A percentile compares a stretch with the other conserved stretches of the same genome.
Evolutionary conservation across 1,139 yeast genomes (phyloP).

Genomic region (Cylindricascospora bacillispora): DNA sequence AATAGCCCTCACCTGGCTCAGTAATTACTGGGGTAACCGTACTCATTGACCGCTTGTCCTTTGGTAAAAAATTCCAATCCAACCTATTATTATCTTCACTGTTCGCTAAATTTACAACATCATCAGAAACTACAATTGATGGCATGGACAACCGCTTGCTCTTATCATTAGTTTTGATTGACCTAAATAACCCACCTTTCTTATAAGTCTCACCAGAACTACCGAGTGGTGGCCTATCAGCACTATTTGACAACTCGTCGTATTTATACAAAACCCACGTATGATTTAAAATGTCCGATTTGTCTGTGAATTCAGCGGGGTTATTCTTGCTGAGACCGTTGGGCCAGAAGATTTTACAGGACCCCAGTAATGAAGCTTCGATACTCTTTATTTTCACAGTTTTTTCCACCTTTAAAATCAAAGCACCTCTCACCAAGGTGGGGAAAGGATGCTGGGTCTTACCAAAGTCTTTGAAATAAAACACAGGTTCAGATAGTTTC

Average conservation of each 20-base stretch:
- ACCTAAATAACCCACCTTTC: background rate
- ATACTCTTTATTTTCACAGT: conserved; percentile 63
- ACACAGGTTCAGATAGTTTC: conserved; percentile 58
- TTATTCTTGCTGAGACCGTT: conserved; percentile 91
- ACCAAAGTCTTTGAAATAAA: conserved; percentile 76
- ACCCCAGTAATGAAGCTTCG: conserved; percentile 54
- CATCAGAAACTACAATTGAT: background rate
- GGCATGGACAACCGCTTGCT: too few species aligned
- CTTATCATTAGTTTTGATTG: conserved; percentile 1
- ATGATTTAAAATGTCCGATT: conserved; percentile 54
- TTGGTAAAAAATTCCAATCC: background rate
- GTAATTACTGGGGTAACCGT: too few species aligned
- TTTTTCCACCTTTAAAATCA: conserved; percentile 55
- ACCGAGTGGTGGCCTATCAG: conserved; percentile 8
- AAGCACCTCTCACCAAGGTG: conserved; percentile 68
- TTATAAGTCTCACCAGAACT: conserved; percentile 15
- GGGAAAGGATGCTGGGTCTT: conserved; percentile 52
- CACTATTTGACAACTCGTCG: conserved; percentile 8
- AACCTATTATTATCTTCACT: background rate
- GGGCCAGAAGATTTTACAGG: conserved; percentile 85
- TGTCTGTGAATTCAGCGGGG: conserved; percentile 41
- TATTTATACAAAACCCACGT: conserved; percentile 78
- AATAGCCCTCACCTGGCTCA: conserved; percentile 33
- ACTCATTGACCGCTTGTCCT: background rate
- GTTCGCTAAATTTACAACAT: background rate